phyloP scores from a whole-genome alignment of 306 rosid species.

The Sindora glabra region DNA sequence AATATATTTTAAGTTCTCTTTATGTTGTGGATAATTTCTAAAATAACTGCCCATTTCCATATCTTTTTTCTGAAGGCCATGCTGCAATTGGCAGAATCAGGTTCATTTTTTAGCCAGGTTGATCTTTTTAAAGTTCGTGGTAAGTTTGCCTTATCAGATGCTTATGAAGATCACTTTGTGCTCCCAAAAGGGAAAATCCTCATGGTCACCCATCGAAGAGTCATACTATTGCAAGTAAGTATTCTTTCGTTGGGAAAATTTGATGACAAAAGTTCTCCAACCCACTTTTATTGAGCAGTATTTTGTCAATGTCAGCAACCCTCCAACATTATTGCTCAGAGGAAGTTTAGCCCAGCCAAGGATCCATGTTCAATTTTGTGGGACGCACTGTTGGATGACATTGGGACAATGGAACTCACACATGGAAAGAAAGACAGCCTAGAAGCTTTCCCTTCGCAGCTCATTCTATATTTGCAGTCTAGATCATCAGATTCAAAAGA shows the following conservation, averaged over 20 bases:
- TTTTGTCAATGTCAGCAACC: constrained; percentile 73
- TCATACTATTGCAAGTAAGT: constrained; percentile 80
- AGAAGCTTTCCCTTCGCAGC: constrained; percentile 54
- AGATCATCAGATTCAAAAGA: constrained; percentile 65
- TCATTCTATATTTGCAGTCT: constrained; percentile 56
- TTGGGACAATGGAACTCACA: constrained; percentile 61
- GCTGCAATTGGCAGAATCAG: constrained; percentile 94
- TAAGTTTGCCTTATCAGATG: constrained; percentile 92
- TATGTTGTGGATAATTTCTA: background rate
- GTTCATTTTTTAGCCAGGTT: constrained; percentile 93
- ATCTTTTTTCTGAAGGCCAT: constrained; percentile 63
- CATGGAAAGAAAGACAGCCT: constrained; percentile 77
- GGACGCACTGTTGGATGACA: constrained; percentile 88
- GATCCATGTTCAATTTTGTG: constrained; percentile 91
- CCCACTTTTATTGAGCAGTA: background rate
- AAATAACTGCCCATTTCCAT: background rate
- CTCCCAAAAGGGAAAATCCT: constrained; percentile 80
- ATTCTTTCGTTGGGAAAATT: constrained; percentile 7
- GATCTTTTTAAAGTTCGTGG: constrained; percentile 98
- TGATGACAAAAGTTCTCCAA: constrained; percentile 4
- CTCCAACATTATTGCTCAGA: constrained; percentile 70
- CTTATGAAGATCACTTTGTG: constrained; percentile 94
- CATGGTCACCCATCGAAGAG: constrained; percentile 79
- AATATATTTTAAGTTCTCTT: constrained; percentile 6
- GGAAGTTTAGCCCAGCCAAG: constrained; percentile 91